Evolutionary conservation across 1,139 yeast genomes (phyloP), one percentile per base, ranked within the genome.

Genomic region (Pneumocystis canis): DNA sequence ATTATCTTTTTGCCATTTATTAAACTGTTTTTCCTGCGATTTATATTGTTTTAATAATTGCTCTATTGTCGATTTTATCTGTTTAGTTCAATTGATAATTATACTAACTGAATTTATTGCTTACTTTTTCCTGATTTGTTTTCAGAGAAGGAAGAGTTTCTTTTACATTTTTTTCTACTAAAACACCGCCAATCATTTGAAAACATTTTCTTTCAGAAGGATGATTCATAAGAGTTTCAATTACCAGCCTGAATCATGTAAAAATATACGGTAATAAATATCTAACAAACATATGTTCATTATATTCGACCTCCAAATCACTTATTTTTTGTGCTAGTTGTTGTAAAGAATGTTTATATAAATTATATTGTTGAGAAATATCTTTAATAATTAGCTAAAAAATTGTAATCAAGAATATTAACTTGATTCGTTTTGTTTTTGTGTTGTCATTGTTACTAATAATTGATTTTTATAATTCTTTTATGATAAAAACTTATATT

Each of bases 161-260:
- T 41, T 80, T 84, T 2, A 89, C 92, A 5, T 83, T 80, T 68
- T 87, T 85, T 71, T 90, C 95, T 32, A 90, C 87, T 60, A 94
- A 78, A 0, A 92, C 96, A 3, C 96, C 95, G 18, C 97, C 97
- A 57, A 92, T 81, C 96, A 92, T 89, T 71, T 95, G 83, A 76
- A 84, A 90, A 71, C 97, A 89, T 70, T 84, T 85, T 65, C 98
- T 81, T 58, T 79, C 82, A 2, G 69, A 67, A 25, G 81, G 80
- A 61, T 81, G 83, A 58, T 73, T 79, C 66, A 70, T 73, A 71
- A 85, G 73, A 0, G 92, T 83, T 16, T 79, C 79, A 60, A 83
- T 67, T 31, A 83, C 87, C 62, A 84, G 72, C 67, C 74, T 73
- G 25, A 41, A 25, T 47, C 14, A 11, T 28, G 16, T 47, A 47